A percentile compares a stretch with the other conserved stretches of the same genome.
Conservation (phyloP, 495 filamentous ascomycete genomes). For the Beverwykella pulmonaria region DNA sequence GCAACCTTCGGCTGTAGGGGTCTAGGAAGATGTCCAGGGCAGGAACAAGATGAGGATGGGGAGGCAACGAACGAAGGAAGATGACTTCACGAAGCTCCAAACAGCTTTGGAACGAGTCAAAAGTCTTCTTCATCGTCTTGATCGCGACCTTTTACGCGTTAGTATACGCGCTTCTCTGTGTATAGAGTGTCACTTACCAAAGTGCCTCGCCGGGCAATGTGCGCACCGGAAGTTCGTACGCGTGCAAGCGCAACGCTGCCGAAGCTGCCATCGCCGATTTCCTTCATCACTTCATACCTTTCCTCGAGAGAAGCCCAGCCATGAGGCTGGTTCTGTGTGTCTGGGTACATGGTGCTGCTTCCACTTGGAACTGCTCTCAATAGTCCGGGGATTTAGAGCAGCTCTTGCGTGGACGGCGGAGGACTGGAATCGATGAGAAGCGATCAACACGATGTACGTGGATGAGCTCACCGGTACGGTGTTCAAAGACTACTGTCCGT, state of each 20-base stretch:
- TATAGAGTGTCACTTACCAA: conserved; percentile 64
- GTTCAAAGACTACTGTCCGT: neutral
- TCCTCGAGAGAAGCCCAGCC: conserved; percentile 57
- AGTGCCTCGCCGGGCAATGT: conserved; percentile 85
- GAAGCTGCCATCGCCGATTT: conserved; percentile 98
- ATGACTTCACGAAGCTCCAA: conserved; percentile 94
- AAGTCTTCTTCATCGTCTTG: conserved; percentile 99
- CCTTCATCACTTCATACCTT: conserved; percentile 94
- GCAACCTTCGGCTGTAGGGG: conserved; percentile 89
- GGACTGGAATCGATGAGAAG: conserved; percentile 1
- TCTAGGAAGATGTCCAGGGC: conserved; percentile 99
- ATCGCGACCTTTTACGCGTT: conserved; percentile 76
- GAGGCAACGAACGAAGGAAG: conserved; percentile 85
- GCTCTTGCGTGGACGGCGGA: neutral
- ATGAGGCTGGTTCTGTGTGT: conserved; percentile 43
- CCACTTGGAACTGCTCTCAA: neutral
- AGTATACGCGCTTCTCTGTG: conserved; percentile 1
- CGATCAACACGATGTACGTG: neutral
- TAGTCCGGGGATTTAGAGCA: neutral
- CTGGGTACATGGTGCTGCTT: conserved; percentile 31
- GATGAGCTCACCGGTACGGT: neutral
- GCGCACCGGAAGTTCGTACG: conserved; percentile 84
- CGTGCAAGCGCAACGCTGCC: conserved; percentile 92
- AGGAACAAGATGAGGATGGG: conserved; percentile 89
- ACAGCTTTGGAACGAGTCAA: conserved; percentile 87